phyloP scores from a whole-genome alignment of 1,139 yeast genomes.

The Arxiozyma heterogenica region DNA sequence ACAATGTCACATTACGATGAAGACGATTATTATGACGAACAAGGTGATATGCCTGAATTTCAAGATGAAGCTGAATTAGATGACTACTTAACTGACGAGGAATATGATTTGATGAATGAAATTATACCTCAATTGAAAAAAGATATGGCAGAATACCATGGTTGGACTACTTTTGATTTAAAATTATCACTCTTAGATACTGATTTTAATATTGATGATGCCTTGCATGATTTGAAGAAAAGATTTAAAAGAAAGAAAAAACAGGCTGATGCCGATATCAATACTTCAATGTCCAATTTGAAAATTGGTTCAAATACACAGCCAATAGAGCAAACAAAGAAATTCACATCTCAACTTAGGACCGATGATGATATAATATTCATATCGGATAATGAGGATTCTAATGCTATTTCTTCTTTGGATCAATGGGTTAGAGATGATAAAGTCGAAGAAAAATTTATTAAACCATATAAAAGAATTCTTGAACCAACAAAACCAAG shows the following conservation, averaged over 20 bases:
- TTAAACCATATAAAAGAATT: slow-evolving; percentile 19
- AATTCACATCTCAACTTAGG: background rate
- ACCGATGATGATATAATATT: slow-evolving; percentile 10
- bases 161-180: slow-evolving; percentile 27
- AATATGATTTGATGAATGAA: slow-evolving; percentile 27
- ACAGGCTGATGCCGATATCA: background rate
- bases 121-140: slow-evolving; percentile 22
- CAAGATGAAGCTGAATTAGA: slow-evolving; percentile 31
- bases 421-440: slow-evolving; percentile 2
- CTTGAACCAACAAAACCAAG: slow-evolving; percentile 32
- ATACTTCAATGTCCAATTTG: background rate
- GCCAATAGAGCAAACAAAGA: background rate
- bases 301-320: background rate
- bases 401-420: background rate
- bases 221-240: slow-evolving; percentile 21
- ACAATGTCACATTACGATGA: slow-evolving; percentile 13
- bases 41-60: slow-evolving; percentile 24
- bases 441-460: slow-evolving; percentile 10
- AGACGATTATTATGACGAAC: slow-evolving; percentile 22
- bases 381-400: slow-evolving; percentile 10
- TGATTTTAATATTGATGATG: slow-evolving; percentile 22
- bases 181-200: slow-evolving; percentile 26
- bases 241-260: slow-evolving; percentile 24
- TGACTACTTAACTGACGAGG: slow-evolving; percentile 31
- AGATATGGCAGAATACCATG: slow-evolving; percentile 20